Evolutionary conservation across 2,329 filamentous ascomycete species (phyloP), one percentile per base, ranked within the genome.

Genomic region (Ophiostoma perfectum): DNA sequence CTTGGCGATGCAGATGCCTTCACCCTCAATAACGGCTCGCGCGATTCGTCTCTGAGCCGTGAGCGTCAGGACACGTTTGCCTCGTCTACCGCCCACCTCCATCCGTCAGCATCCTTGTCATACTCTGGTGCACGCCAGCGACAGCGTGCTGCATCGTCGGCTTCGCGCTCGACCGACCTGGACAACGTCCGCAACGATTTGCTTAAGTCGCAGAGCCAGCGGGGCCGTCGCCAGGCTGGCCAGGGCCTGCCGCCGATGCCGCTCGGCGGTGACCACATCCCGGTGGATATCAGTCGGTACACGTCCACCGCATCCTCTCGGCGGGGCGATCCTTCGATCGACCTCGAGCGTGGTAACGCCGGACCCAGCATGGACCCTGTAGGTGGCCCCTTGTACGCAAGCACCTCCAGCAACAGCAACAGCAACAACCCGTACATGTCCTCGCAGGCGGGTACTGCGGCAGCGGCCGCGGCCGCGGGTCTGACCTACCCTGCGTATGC

Each of bases 151-250:
- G 64, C 41, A 8, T 69, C 70, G 12, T 58, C 64, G 6, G 70
- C 58, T 1, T 67, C 70, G 42, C 67, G 60, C 6, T 16, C n/a
- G 5, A 18, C 55, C 9, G 66, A 67, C 4, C 44, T 78, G 39
- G 71, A 71, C 73, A 67, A 49, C 12, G 55, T 47, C 12, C 45
- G 62, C 69, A 39, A 64, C 38, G 58, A 71, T 11, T 65, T 75
- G 67, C 66, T 73, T 16, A 42, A 79, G 74, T 76, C 78, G 60
- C 78, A 80, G 66, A 83, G 81, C 72, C 81, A 80, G 69, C 79
- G 80, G 39, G 82, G 83, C 52, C 81, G 82, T 45, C 80, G 82
- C 72, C 81, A 78, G 74, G 80, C 81, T 8, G 83, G 83, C 67
- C 81, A 84, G 64, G 78, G 76, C 1, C 72, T 82, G 8, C 78